These are phyloP conservation scores for Saposhnikovia divaricata DNA, from an alignment of 129 eudicot species.

Conservation along the genomic window DNA sequence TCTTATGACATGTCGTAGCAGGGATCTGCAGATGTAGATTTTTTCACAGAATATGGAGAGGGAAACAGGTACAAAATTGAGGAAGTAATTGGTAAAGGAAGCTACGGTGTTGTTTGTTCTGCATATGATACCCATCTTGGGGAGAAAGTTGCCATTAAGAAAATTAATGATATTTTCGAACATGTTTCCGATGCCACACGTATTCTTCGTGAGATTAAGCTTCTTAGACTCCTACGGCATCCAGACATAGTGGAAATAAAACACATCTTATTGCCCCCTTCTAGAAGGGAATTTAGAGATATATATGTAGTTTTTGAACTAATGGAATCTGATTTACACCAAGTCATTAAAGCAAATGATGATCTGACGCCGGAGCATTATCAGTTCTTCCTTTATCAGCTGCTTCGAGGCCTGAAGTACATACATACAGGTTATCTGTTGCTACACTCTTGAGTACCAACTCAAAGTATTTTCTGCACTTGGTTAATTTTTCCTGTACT, in stretches of 20 bases:
- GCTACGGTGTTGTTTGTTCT: slow-evolving; percentile 92
- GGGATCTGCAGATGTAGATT: slow-evolving; percentile 78
- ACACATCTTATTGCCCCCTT: slow-evolving; percentile 88
- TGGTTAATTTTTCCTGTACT: slow-evolving; percentile 3
- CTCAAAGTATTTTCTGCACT: slow-evolving; percentile 5
- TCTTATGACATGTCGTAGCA: slow-evolving; percentile 20
- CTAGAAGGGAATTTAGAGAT: slow-evolving; percentile 84
- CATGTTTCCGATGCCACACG: slow-evolving; percentile 98
- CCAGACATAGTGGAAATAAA: slow-evolving; percentile 96
- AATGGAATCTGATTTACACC: slow-evolving; percentile 95
- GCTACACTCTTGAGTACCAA: not conserved
- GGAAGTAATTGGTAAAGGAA: slow-evolving; percentile 96
- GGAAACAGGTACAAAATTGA: slow-evolving; percentile 86
- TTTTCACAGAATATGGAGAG: slow-evolving; percentile 96
- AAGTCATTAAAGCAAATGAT: slow-evolving; percentile 93
- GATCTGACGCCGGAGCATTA: slow-evolving; percentile 93
- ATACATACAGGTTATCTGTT: slow-evolving; percentile 74
- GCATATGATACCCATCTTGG: slow-evolving; percentile 96
- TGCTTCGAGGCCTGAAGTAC: slow-evolving; percentile 86
- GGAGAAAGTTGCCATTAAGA: slow-evolving; percentile 90
- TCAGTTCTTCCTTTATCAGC: slow-evolving; percentile 90
- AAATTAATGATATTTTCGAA: slow-evolving; percentile 86
- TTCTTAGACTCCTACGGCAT: slow-evolving; percentile 92
- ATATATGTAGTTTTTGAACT: slow-evolving; percentile 93
- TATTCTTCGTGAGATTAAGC: slow-evolving; percentile 91